Base-by-base conservation (phyloP, 179 eudicot species). In the Corrigiola litoralis region DNA sequence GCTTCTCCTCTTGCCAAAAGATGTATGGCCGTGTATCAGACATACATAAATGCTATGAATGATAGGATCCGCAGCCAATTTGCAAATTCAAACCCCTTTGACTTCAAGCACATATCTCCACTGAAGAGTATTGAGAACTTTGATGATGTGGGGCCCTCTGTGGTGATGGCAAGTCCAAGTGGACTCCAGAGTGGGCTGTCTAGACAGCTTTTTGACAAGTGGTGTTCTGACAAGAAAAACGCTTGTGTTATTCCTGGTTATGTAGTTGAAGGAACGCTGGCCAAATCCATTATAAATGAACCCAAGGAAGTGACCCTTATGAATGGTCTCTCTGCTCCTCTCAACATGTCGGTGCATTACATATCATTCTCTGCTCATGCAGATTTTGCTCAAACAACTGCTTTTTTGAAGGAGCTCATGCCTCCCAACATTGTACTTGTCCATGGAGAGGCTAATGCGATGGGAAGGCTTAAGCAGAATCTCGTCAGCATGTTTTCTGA, bases 291-390 rank as follows among this genome's bases (percentile, higher is more conserved):
- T 46, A 87, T 89, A 17, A 92, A 75, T 50, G 96, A 92, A 72
- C 98, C 98, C 9, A 92, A 87, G 77, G 96, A 92, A 72, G 92
- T 92, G 5, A 85, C 96, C 56, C 90, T 89, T 11, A 90, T 86
- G 86, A 89, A 83, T 21, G 98, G 98, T 49, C 76, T 92, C 37
- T 62, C 81, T 16, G 88, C 90, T 58, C 95, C 98, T 56, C 85
- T 92, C 17, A 87, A 92, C 69, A 92, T 92, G 95, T 77, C 68
- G 67, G 92, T 92, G 18, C 90, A 85, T 73, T 92, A 92, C 77
- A 92, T 92, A 42, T 92, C 98, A 29, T 92, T 92, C 77, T 90
- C 98, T 23, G 98, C 98, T 74, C 98, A 92, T 17, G 98, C 98
- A 1, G 98, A 92, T 71, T 89, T 68, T 72, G 81, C 89, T 44